Base-by-base conservation (phyloP, 345 rosid species). In the Hibiscus mutabilis region DNA sequence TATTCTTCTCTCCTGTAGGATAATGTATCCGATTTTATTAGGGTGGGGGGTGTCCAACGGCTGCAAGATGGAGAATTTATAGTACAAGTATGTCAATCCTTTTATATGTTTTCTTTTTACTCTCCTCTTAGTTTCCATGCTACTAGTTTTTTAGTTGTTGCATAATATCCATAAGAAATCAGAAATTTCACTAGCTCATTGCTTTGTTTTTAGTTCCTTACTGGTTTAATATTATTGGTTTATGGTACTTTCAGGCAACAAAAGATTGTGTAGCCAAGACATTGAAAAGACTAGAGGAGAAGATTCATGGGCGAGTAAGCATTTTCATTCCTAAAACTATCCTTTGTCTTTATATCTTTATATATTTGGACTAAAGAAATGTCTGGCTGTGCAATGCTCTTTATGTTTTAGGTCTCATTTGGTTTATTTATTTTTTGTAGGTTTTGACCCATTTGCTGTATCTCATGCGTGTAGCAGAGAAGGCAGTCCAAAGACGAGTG, bases 221-320 rank as follows among this genome's bases (percentile, higher is more conserved):
- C 55, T 59, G 73, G 15, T 70, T 35, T n/a, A 70, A 21, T 49
- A 49, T 56, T n/a, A 16, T 19, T 46, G 56, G 24, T 15, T 46
- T 55, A 40, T 65, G 70, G 42, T 68, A 19, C 69, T 74, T 73
- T 70, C 85, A 96, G 99, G 96, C 98, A 73, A 96, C 99, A 61
- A 96, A 92, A 77, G 99, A 96, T 79, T 96, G 99, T 75, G 97
- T 96, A 27, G 89, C 97, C 71, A 96, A 91, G 84, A 96, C 99
- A 27, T 66, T 96, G 76, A 96, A 96, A 83, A 88, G 99, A 82
- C 77, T 96, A 70, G 99, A 96, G 83, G 98, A 96, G 84, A 96
- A 92, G 81, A 92, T 91, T 78, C 94, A 87, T 74, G 98, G 98
- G 72, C 86, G 96, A 73, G 99, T 96, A 80, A 77, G 94, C 82